phyloP scores from a whole-genome alignment of 306 rosid species.

The Senna siamea region DNA sequence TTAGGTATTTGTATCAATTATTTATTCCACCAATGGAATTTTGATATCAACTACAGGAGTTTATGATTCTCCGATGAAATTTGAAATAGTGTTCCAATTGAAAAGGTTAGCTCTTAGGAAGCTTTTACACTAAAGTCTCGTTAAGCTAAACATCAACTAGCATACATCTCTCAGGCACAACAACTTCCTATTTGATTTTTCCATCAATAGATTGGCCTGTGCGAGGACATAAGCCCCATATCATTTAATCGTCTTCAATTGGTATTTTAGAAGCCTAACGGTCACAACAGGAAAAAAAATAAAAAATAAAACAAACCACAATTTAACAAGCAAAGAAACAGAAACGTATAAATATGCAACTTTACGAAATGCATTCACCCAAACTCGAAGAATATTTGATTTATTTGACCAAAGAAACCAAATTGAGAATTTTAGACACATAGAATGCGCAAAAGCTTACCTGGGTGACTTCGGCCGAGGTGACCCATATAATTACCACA shows the following conservation, averaged over 20 bases:
- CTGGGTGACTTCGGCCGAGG: slow-evolving; percentile 98
- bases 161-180: slow-evolving; percentile 9
- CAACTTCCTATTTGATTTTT: slow-evolving; percentile 12
- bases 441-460: slow-evolving; percentile 40
- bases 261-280: not conserved
- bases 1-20: slow-evolving; percentile 5
- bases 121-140: too few relatives aligned
- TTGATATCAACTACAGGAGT: not conserved
- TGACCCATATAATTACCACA: slow-evolving; percentile 91
- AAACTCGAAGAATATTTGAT: slow-evolving; percentile 15
- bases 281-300: not conserved
- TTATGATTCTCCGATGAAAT: not conserved
- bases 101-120: slow-evolving; percentile 20
- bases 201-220: not conserved
- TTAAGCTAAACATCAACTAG: too few relatives aligned
- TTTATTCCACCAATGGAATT: slow-evolving; percentile 18
- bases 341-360: slow-evolving; percentile 1
- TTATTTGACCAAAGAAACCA: not conserved
- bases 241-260: slow-evolving; percentile 3
- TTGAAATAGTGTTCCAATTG: slow-evolving; percentile 30
- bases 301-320: not conserved
- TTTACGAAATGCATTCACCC: slow-evolving; percentile 9
- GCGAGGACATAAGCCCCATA: slow-evolving; percentile 14
- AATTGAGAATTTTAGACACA: not conserved
- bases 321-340: not conserved